phyloP scores from a whole-genome alignment of 1,284 basidiomycete genomes.

The Trichosporon sp. region DNA sequence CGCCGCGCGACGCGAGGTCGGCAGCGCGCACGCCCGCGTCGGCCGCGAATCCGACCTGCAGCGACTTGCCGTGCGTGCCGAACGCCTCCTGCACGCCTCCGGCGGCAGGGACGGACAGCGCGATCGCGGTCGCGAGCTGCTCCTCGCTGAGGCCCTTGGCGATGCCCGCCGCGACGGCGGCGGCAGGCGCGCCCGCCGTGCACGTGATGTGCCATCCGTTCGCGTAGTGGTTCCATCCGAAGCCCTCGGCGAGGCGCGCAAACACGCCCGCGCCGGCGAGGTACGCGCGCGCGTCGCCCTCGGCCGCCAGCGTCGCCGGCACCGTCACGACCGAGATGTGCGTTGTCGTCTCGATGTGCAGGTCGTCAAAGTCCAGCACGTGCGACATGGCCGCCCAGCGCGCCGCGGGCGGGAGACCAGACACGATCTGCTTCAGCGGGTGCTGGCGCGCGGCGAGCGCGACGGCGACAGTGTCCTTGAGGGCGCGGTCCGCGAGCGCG shows the following conservation, averaged over 20 bases:
- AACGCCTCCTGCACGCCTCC: conserved; percentile 16
- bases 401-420: conserved; percentile 5
- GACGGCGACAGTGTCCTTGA: conserved; percentile 13
- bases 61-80: conserved; percentile 14
- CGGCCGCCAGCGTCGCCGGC: conserved; percentile 6
- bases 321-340: conserved; percentile 12
- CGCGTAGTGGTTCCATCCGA: conserved; percentile 11
- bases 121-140: conserved; percentile 13
- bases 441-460: conserved; percentile 11
- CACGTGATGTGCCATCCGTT: conserved; percentile 14
- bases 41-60: conserved; percentile 12
- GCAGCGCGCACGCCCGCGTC: conserved; percentile 11
- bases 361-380: conserved; percentile 15
- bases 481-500: conserved; percentile 12
- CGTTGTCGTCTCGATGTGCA: conserved; percentile 15
- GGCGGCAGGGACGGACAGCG: conserved; percentile 7
- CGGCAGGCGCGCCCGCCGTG: conserved; percentile 12
- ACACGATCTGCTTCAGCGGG: conserved; percentile 7
- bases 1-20: conserved; percentile 1
- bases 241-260: conserved; percentile 8
- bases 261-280: conserved; percentile 11
- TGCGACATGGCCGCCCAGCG: conserved; percentile 14
- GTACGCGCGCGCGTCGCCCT: conserved; percentile 12
- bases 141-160: conserved; percentile 7
- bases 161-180: conserved; percentile 10